These are phyloP conservation scores for Rhynchospora pubera DNA, from an alignment of 176 grass and related monocot genomes.

Conservation along the genomic window DNA sequence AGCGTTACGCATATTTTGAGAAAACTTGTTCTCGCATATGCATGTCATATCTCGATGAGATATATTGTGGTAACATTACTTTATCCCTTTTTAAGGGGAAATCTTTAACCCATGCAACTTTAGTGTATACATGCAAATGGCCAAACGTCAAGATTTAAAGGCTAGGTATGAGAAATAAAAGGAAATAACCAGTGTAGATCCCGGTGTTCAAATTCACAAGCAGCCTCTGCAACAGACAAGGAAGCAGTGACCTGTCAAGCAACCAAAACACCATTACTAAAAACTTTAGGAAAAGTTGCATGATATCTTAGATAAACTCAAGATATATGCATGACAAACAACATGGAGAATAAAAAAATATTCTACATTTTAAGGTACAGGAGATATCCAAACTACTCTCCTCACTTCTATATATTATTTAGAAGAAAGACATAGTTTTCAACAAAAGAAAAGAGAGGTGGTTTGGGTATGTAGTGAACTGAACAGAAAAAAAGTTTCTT, in stretches of 20 bases:
- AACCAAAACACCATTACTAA: background rate
- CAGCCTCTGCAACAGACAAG: constrained; percentile 77
- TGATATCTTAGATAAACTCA: background rate
- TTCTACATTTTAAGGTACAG: background rate
- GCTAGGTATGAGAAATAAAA: background rate
- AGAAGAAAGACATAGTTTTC: background rate
- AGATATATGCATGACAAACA: background rate
- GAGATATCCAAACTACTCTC: background rate
- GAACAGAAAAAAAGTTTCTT: background rate
- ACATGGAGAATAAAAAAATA: background rate
- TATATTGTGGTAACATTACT: background rate
- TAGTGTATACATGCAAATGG: background rate
- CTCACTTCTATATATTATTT: too few species aligned
- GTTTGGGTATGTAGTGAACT: background rate
- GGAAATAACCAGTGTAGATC: constrained; percentile 82
- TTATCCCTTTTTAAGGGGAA: background rate
- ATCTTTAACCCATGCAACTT: background rate
- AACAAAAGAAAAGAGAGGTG: background rate
- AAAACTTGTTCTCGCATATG: background rate
- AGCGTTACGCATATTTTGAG: background rate
- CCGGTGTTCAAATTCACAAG: constrained; percentile 94
- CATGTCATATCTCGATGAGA: background rate
- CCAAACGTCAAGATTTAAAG: background rate
- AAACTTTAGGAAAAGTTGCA: background rate
- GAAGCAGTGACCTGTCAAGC: constrained; percentile 53